Evolutionary conservation across 768 basidiomycete species (phyloP), one percentile per base, ranked within the genome.

Genomic region (Russula emetica): DNA sequence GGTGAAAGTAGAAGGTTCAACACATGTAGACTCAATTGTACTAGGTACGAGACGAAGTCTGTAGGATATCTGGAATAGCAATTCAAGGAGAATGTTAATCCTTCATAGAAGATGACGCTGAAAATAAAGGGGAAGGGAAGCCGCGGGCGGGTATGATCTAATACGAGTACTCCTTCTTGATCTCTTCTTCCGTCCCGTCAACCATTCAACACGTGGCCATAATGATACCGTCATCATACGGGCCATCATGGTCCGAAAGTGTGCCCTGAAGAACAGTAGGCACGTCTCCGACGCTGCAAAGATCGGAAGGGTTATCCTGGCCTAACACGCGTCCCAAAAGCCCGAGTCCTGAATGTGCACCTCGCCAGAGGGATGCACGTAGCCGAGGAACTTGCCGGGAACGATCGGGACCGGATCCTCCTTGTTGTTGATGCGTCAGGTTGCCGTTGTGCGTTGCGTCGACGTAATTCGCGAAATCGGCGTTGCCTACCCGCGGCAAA

Each of bases 401-500:
- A 69, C n/a, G 47, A 62, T 68, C 49, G 70, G 67, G 62, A 69
- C 26, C 10, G 67, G 64, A n/a, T 70, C 70, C 24, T 59, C 22
- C 34, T 44, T 60, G 67, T 69, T 69, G 18, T 45, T 69, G 51
- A 70, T 59, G 70, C 49, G 62, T 62, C 20, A 68, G 6, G 42
- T 6, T 16, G 14, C 42, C 32, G 36, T 53, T 18, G n/a, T 47
- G 22, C 38, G 28, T 47, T 36, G 58, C 45, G 50, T 69, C 69
- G 32, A 73, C 66, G 50, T 69, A 68, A 40, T 63, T 45, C n/a
- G 78, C 83, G 66, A 79, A 85, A n/a, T 74, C 78, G 2, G 72
- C 56, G 69, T 82, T 82, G 7, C 83, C 82, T 22, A 84, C 82
- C 40, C 82, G 78, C 9, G 82, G 83, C 40, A 78, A 79, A 3